Conservation (phyloP, 164 flowering plant genomes). For the Hamamelis virginiana region DNA sequence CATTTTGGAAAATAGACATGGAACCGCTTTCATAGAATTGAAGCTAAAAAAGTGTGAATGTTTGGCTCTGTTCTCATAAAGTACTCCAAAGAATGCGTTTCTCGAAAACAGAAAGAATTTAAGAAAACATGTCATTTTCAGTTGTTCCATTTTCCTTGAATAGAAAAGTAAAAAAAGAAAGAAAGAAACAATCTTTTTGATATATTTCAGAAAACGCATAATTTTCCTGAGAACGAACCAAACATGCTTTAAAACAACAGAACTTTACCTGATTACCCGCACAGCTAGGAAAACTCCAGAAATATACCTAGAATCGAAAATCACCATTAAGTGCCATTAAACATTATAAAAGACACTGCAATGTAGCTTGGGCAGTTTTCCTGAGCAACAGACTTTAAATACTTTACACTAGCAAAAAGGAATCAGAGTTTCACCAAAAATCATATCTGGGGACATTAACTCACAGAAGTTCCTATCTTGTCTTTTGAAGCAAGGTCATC, state of each 20-base stretch:
- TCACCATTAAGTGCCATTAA: background rate
- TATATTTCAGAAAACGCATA: too few relatives aligned
- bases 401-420: background rate
- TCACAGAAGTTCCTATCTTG: constrained; percentile 94
- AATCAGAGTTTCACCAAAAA: too few relatives aligned
- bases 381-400: background rate
- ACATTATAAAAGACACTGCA: background rate
- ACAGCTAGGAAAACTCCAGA: constrained; percentile 99
- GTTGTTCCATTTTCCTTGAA: too few relatives aligned
- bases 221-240: too few relatives aligned
- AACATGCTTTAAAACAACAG: too few relatives aligned
- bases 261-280: constrained; percentile 89
- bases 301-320: constrained; percentile 63
- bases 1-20: background rate
- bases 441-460: constrained; percentile 22
- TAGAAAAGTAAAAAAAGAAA: too few relatives aligned
- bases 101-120: too few relatives aligned
- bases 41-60: background rate
- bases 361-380: background rate
- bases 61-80: too few relatives aligned
- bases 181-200: too few relatives aligned
- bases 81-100: too few relatives aligned
- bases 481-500: constrained; percentile 96
- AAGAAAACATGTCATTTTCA: too few relatives aligned
- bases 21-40: background rate